Percentiles rank a stretch among this genome's conserved stretches.
These are phyloP conservation scores for Neocallimastix lanati DNA, from an alignment of 192 early-diverging fungal species.

Conservation along the genomic window DNA sequence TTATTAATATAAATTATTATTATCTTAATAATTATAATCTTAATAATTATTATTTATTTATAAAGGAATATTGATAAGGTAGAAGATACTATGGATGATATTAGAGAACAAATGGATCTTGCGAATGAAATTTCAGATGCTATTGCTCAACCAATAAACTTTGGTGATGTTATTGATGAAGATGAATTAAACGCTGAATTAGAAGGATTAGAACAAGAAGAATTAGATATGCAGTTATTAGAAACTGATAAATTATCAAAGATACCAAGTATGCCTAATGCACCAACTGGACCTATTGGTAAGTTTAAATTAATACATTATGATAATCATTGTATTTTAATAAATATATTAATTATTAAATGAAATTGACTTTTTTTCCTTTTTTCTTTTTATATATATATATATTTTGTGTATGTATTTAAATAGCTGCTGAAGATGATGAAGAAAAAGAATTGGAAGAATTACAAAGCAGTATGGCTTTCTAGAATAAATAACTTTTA, in stretches of 20 bases:
- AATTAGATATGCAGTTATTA: constrained; percentile 67
- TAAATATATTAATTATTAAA: no score
- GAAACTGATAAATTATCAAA: constrained; percentile 31
- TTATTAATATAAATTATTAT: no score
- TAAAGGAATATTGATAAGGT: constrained; percentile 80
- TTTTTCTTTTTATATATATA: not conserved
- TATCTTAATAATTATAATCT: not conserved
- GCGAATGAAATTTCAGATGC: constrained; percentile 87
- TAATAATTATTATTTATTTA: not conserved
- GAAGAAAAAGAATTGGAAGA: constrained; percentile 68
- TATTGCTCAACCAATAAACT: constrained; percentile 70
- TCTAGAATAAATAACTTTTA: not conserved
- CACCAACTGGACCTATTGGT: constrained; percentile 47
- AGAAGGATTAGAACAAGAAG: constrained; percentile 77
- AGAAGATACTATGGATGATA: constrained; percentile 88
- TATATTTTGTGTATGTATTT: no score
- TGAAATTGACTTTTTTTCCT: not conserved
- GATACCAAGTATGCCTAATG: constrained; percentile 25
- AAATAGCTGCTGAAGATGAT: constrained; percentile 33
- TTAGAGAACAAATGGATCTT: constrained; percentile 92
- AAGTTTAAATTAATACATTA: constrained; percentile 3
- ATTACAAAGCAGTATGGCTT: constrained; percentile 55
- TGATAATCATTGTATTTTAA: no score
- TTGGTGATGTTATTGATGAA: constrained; percentile 83
- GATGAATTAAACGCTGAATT: constrained; percentile 79